Evolutionary conservation across 1,139 yeast species (phyloP).

Genomic region (Geotrichum siamense): DNA sequence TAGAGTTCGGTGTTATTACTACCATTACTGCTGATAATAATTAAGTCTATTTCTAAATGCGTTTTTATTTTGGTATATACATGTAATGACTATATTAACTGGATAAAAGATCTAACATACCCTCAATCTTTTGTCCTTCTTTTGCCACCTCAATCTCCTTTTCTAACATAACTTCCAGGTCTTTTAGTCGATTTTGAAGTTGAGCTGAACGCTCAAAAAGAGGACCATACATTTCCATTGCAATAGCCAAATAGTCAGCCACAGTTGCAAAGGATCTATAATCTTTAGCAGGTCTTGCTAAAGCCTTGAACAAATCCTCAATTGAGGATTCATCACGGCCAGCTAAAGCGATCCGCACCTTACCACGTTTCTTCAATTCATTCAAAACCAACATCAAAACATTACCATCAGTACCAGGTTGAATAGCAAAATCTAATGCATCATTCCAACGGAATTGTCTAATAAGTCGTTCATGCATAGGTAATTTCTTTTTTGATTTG

Average conservation of each 20-base stretch:
- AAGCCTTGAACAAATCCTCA: slow-evolving; percentile 84
- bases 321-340: slow-evolving; percentile 81
- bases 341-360: slow-evolving; percentile 65
- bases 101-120: slow-evolving; percentile 80
- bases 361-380: slow-evolving; percentile 83
- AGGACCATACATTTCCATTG: slow-evolving; percentile 70
- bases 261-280: slow-evolving; percentile 66
- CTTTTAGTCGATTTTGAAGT: slow-evolving; percentile 60
- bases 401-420: slow-evolving; percentile 70
- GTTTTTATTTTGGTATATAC: not conserved
- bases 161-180: slow-evolving; percentile 50
- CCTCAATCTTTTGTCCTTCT: slow-evolving; percentile 85
- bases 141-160: slow-evolving; percentile 69
- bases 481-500: slow-evolving; percentile 52
- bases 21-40: too few species aligned
- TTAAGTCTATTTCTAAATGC: too few species aligned
- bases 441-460: slow-evolving; percentile 89
- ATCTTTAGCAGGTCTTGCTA: slow-evolving; percentile 65
- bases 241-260: slow-evolving; percentile 77
- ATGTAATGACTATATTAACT: slow-evolving; percentile 4
- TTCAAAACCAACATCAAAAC: slow-evolving; percentile 71
- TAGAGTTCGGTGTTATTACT: too few species aligned
- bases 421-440: slow-evolving; percentile 81
- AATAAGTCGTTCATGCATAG: slow-evolving; percentile 74
- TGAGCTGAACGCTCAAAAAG: slow-evolving; percentile 71